Conservation (phyloP, 352 stramenopile genomes). For the Pythium sukuiense region DNA sequence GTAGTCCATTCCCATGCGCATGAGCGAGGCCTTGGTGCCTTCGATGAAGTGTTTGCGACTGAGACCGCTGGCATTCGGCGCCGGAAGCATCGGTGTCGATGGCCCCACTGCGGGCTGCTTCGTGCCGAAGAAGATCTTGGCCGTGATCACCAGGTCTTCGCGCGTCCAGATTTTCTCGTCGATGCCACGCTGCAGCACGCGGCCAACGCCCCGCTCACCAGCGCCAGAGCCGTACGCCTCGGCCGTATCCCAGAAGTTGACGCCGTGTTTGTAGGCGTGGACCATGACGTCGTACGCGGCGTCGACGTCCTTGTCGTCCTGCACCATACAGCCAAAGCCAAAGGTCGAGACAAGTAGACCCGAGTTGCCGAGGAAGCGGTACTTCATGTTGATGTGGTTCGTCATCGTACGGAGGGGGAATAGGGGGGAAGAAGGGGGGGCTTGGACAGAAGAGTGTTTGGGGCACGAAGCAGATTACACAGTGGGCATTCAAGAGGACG, state of each 20-base stretch:
- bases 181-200: constrained; percentile 33
- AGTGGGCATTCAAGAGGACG: too few species aligned
- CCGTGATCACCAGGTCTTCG: constrained; percentile 58
- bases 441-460: too few species aligned
- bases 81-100: too few species aligned
- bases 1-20: constrained; percentile 43
- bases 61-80: constrained; percentile 31
- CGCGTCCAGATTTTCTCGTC: constrained; percentile 28
- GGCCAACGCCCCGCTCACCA: constrained; percentile 38
- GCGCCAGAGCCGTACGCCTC: constrained; percentile 39
- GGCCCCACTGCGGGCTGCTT: too few species aligned
- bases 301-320: constrained; percentile 11
- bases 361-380: constrained; percentile 31
- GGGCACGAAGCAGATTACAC: too few species aligned
- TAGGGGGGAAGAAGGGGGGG: too few species aligned
- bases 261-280: constrained; percentile 24
- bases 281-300: constrained; percentile 15
- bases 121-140: constrained; percentile 58
- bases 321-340: constrained; percentile 12
- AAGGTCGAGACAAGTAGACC: constrained; percentile 30
- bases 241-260: constrained; percentile 67
- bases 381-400: constrained; percentile 27
- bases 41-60: constrained; percentile 57
- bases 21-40: constrained; percentile 45
- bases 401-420: too few species aligned